Conservation (phyloP, 371 early-diverging fungal species). For the Rhizomucor pusillus region DNA sequence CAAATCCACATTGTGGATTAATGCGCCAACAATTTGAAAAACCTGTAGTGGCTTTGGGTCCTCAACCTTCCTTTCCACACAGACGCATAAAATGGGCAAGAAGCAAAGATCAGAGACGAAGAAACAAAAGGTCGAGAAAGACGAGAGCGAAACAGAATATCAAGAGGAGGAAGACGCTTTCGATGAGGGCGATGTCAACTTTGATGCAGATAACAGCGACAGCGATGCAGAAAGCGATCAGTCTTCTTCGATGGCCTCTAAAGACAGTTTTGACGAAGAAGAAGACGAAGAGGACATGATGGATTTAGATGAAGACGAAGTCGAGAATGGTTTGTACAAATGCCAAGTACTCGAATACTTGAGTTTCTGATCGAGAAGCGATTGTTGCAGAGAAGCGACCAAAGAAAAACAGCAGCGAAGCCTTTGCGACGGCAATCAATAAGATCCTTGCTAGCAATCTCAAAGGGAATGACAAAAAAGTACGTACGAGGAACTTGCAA, state of each 20-base stretch:
- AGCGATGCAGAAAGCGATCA: constrained; percentile 15
- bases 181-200: constrained; percentile 9
- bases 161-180: constrained; percentile 16
- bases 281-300: constrained; percentile 21
- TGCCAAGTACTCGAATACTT: background rate
- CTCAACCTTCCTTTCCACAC: no score
- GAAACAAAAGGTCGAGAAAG: no score
- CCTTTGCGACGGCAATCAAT: constrained; percentile 64
- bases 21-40: no score
- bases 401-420: constrained; percentile 49
- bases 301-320: constrained; percentile 16
- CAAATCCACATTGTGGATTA: no score
- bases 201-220: constrained; percentile 17
- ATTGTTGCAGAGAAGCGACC: constrained; percentile 18
- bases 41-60: no score
- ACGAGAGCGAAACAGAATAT: background rate
- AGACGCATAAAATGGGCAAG: no score
- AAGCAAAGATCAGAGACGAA: no score
- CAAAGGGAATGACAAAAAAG: constrained; percentile 47
- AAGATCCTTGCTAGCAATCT: constrained; percentile 63
- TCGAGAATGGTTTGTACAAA: constrained; percentile 4
- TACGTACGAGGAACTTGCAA: constrained; percentile 3
- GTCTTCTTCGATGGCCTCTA: constrained; percentile 6
- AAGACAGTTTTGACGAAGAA: constrained; percentile 17
- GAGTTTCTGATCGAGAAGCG: background rate